Evolutionary conservation across 176 grass and related monocot genomes (phyloP), one percentile per base, ranked within the genome.

Genomic region (Alloteropsis semialata): DNA sequence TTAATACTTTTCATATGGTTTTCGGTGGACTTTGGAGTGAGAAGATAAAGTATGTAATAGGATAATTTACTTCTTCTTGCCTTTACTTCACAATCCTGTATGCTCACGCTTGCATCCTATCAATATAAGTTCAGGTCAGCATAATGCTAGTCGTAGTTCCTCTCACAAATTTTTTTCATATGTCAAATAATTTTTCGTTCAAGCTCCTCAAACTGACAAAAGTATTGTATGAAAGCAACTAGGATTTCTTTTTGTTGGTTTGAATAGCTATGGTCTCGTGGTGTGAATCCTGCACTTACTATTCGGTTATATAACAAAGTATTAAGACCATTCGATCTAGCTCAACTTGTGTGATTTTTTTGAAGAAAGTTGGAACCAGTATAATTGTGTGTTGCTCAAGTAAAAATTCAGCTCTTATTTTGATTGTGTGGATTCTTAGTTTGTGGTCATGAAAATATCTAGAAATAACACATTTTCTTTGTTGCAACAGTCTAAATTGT

Each of bases 401-500:
- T 83, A 42, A 43, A 32, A 71, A 63, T 72, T 22, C 58, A 21
- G 1, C 65, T 84, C 29, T 22, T 65, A 4, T 72, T 65, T 82
- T 42, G 25, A 59, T 75, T 75, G 27, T 78, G 45, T 78, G 30
- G 8, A 78, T 46, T 63, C 28, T 77, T 85, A 25, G 38, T 58
- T 33, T 78, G 36, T 63, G 46, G 16, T 24, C 36, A 62, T 86
- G 27, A 38, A 71, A 73, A 53, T 49, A 15, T 72, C 4, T 82
- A 5, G 53, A 25, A 76, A 49, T 90, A 66, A 59, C 48, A 78
- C 56, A 49, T 39, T 21, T 11, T 58, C 38, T 27, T 72, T 66
- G 29, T 73, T 73, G 50, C 24, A 77, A 56, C 79, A 86, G 57
- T 45, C 3, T 82, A 64, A 45, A 71, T 65, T 81, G 37, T 74